A percentile compares a stretch with the other conserved stretches of the same genome.
Evolutionary conservation across 2,329 filamentous ascomycete genomes (phyloP).

Genomic region (Penicillium vulpinum): DNA sequence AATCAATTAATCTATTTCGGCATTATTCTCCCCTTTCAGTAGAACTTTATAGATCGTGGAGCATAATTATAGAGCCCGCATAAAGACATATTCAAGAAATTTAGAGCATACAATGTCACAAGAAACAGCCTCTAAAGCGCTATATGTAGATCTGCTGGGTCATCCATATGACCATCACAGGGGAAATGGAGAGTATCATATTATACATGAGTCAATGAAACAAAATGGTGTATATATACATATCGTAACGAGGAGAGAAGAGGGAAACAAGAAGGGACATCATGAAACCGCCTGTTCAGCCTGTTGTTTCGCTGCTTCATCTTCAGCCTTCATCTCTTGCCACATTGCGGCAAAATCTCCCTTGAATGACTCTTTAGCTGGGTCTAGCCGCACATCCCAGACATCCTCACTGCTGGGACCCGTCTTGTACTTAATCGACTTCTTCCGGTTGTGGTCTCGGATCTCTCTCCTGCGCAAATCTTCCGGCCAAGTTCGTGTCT

Average conservation of each 20-base stretch:
- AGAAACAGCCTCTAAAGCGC: background rate
- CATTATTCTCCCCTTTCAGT: background rate
- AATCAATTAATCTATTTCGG: background rate
- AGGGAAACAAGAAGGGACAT: slow-evolving; percentile 4
- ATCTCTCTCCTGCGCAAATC: slow-evolving; percentile 62
- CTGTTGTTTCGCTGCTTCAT: slow-evolving; percentile 37
- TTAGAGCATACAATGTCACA: background rate
- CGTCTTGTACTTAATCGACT: slow-evolving; percentile 65
- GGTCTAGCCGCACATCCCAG: slow-evolving; percentile 72
- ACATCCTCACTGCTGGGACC: slow-evolving; percentile 83
- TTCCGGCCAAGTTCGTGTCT: slow-evolving; percentile 64
- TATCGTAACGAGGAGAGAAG: slow-evolving; percentile 8
- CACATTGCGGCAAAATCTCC: slow-evolving; percentile 47
- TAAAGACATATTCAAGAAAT: background rate
- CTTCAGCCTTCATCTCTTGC: slow-evolving; percentile 43
- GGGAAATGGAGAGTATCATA: slow-evolving; percentile 6
- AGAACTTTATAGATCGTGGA: background rate
- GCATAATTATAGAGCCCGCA: background rate
- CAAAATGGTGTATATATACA: slow-evolving; percentile 14
- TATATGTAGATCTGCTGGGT: background rate
- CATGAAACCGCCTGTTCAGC: slow-evolving; percentile 20
- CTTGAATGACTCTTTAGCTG: slow-evolving; percentile 54
- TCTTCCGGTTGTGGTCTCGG: slow-evolving; percentile 66
- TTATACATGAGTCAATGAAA: slow-evolving; percentile 6
- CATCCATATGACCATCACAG: background rate